phyloP scores from a whole-genome alignment of 2,329 filamentous ascomycete species.

The Lasiodiplodia sp. region DNA sequence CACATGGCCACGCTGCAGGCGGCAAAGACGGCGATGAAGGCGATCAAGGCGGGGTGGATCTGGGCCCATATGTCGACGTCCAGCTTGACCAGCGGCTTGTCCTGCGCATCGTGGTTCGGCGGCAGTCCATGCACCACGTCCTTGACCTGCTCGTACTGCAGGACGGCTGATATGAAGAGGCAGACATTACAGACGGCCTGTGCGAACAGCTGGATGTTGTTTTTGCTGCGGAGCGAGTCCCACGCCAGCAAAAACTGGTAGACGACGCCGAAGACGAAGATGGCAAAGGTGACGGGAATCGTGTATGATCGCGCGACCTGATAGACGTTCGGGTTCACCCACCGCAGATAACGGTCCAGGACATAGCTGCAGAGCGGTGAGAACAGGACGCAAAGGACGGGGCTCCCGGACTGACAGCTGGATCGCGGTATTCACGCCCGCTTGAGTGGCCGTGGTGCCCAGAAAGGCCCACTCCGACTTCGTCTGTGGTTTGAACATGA shows the following conservation, averaged over 20 bases:
- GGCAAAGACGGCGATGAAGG: constrained; percentile 22
- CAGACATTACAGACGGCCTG: constrained; percentile 36
- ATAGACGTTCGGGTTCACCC: constrained; percentile 15
- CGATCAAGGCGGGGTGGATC: constrained; percentile 28
- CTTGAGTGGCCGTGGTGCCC: constrained; percentile 33
- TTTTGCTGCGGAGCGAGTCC: constrained; percentile 38
- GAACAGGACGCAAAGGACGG: neutral
- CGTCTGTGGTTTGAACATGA: constrained; percentile 20
- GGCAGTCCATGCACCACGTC: neutral
- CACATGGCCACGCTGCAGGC: constrained; percentile 29
- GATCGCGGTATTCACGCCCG: constrained; percentile 31
- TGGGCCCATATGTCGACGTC: constrained; percentile 30
- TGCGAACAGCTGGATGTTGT: constrained; percentile 38
- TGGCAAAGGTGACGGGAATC: constrained; percentile 9
- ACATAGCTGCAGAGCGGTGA: neutral
- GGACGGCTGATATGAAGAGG: constrained; percentile 34
- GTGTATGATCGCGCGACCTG: constrained; percentile 12
- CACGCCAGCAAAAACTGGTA: constrained; percentile 37
- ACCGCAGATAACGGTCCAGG: constrained; percentile 11
- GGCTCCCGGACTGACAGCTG: constrained; percentile 32
- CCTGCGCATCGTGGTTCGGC: neutral
- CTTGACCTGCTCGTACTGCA: constrained; percentile 36
- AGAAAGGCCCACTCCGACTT: constrained; percentile 32
- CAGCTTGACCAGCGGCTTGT: constrained; percentile 34
- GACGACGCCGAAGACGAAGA: constrained; percentile 34